These are phyloP conservation scores for Leishmania amazonensis DNA, from an alignment of 208 protist genomes.

Conservation along the genomic window DNA sequence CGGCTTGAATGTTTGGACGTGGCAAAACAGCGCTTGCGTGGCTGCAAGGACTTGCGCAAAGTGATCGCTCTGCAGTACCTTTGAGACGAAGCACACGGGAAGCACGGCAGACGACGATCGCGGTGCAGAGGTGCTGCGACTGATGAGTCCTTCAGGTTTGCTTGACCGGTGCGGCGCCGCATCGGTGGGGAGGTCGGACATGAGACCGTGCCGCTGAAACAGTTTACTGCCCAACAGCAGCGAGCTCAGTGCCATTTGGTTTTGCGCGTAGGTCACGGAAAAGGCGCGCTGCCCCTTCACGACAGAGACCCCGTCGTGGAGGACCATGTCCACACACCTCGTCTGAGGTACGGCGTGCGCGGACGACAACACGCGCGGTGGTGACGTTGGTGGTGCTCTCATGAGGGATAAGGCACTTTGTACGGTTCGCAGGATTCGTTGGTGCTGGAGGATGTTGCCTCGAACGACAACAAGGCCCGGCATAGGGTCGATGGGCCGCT, in stretches of 20 bases:
- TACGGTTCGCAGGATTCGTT: slow-evolving; percentile 22
- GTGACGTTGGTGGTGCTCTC: background rate
- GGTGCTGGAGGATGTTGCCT: slow-evolving; percentile 60
- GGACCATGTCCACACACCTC: slow-evolving; percentile 46
- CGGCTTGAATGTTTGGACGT: slow-evolving; percentile 46
- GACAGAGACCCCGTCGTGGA: slow-evolving; percentile 82
- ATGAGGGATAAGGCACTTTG: background rate
- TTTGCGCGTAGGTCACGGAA: slow-evolving; percentile 79
- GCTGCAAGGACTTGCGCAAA: slow-evolving; percentile 38
- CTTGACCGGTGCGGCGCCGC: background rate
- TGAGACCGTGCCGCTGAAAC: slow-evolving; percentile 29
- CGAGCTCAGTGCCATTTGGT: slow-evolving; percentile 70
- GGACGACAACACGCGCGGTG: background rate
- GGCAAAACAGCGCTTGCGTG: slow-evolving; percentile 37
- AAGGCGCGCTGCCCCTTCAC: slow-evolving; percentile 54
- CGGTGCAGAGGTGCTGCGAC: background rate
- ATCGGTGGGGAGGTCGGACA: background rate
- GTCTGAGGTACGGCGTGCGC: background rate
- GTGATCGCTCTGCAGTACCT: slow-evolving; percentile 61
- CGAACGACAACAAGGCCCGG: slow-evolving; percentile 33
- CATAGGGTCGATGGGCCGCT: slow-evolving; percentile 51
- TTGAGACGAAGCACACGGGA: slow-evolving; percentile 66
- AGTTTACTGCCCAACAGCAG: slow-evolving; percentile 57
- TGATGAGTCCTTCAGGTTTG: background rate
- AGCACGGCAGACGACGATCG: background rate